Evolutionary conservation across 2,329 filamentous ascomycete genomes (phyloP).

Genomic region (Colletotrichum sansevieriae): DNA sequence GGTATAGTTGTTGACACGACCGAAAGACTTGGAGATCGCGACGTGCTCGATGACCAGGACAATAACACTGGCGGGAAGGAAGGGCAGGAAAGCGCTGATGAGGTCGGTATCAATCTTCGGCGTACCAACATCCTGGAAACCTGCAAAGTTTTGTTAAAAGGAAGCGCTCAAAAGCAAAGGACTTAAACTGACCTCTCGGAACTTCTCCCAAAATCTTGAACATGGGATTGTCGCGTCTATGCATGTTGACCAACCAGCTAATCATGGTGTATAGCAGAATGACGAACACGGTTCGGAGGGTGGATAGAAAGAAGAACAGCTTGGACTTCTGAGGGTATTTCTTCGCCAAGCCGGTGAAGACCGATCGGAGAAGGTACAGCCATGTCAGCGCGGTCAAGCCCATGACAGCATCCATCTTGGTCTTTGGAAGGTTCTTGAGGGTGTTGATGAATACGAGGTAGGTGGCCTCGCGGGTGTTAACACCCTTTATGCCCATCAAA

Average conservation of each 20-base stretch:
- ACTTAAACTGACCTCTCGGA: slow-evolving; percentile 72
- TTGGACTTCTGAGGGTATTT: slow-evolving; percentile 78
- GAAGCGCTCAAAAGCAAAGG: neutral
- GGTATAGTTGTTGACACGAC: slow-evolving; percentile 93
- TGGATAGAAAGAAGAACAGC: slow-evolving; percentile 89
- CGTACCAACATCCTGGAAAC: slow-evolving; percentile 83
- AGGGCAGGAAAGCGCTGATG: slow-evolving; percentile 74
- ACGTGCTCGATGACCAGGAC: slow-evolving; percentile 98
- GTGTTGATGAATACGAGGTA: slow-evolving; percentile 88
- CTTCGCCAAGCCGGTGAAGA: slow-evolving; percentile 75
- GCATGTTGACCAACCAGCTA: slow-evolving; percentile 85
- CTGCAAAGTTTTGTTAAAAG: slow-evolving; percentile 49
- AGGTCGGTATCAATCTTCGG: slow-evolving; percentile 77
- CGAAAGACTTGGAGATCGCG: slow-evolving; percentile 96
- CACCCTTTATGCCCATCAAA: slow-evolving; percentile 82
- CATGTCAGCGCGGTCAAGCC: slow-evolving; percentile 84
- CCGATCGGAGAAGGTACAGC: slow-evolving; percentile 80
- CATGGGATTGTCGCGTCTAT: slow-evolving; percentile 71
- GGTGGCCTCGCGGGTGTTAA: slow-evolving; percentile 82
- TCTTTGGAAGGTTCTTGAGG: slow-evolving; percentile 76
- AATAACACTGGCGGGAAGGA: slow-evolving; percentile 89
- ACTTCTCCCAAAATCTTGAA: slow-evolving; percentile 84
- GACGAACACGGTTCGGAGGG: slow-evolving; percentile 89
- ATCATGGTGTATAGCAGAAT: slow-evolving; percentile 94
- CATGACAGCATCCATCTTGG: slow-evolving; percentile 85